A percentile compares a stretch with the other conserved stretches of the same genome.
phyloP scores from a whole-genome alignment of 2,329 filamentous ascomycete species.

The Phyllosticta capitalensis region DNA sequence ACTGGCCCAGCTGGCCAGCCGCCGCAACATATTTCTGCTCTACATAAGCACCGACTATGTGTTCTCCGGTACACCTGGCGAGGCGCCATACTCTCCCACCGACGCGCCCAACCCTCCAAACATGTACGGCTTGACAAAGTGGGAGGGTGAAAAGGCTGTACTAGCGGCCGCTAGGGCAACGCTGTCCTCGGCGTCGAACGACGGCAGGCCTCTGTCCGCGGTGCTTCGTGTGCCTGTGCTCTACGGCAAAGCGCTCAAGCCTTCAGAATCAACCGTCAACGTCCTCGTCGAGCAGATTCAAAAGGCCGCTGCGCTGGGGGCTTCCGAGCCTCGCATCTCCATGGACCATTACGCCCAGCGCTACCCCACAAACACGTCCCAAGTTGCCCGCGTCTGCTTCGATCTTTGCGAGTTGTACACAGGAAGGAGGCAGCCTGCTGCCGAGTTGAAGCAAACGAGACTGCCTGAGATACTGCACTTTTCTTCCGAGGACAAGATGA shows the following conservation, averaged over 20 bases:
- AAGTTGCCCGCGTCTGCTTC: constrained; percentile 68
- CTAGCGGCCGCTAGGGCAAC: constrained; percentile 45
- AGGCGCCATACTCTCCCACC: constrained; percentile 68
- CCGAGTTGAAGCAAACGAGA: constrained; percentile 30
- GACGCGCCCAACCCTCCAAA: constrained; percentile 63
- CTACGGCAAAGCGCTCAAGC: constrained; percentile 66
- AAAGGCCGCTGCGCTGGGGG: constrained; percentile 53
- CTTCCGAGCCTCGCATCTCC: constrained; percentile 46
- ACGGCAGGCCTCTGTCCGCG: constrained; percentile 47
- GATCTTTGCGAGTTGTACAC: constrained; percentile 62
- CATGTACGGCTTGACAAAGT: constrained; percentile 66
- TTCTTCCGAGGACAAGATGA: constrained; percentile 74
- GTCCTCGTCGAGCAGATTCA: constrained; percentile 66
- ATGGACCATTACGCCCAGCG: constrained; percentile 83
- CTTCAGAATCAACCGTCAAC: constrained; percentile 73
- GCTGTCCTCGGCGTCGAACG: constrained; percentile 15
- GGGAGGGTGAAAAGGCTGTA: constrained; percentile 61
- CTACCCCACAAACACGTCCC: constrained; percentile 83
- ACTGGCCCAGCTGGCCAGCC: constrained; percentile 57
- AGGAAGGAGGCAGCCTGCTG: constrained; percentile 7
- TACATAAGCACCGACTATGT: constrained; percentile 82
- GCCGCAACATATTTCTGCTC: constrained; percentile 54
- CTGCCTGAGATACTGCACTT: constrained; percentile 72
- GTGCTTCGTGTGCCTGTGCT: constrained; percentile 75
- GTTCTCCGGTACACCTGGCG: constrained; percentile 62